phyloP scores from a whole-genome alignment of 225 moss, liverwort and hornwort species.

The Neckera pumila region DNA sequence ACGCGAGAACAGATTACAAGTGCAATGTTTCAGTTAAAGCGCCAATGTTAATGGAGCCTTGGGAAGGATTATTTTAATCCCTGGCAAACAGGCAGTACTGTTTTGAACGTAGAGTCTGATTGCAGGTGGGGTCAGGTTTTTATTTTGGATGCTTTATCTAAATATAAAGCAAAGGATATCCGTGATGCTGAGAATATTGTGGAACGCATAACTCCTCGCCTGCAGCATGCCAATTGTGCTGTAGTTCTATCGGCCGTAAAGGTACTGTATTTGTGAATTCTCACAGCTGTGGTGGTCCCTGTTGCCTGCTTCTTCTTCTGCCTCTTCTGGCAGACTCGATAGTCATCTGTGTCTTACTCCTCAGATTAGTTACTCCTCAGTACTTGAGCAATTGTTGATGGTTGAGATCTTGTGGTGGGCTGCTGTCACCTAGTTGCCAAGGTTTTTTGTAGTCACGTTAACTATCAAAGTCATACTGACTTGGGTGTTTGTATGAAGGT shows the following conservation, averaged over 20 bases:
- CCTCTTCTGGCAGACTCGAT: not conserved
- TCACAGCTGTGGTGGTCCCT: not conserved
- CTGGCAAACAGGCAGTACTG: not conserved
- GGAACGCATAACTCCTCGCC: conserved; percentile 91
- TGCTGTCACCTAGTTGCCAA: not conserved
- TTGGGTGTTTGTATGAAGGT: conserved; percentile 38
- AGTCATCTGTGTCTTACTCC: not conserved
- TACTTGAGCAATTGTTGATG: not conserved
- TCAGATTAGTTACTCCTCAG: not conserved
- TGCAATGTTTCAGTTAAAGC: not conserved
- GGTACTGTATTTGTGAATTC: conserved; percentile 21
- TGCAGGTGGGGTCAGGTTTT: conserved; percentile 99
- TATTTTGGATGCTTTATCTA: conserved; percentile 89
- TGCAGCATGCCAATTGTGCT: conserved; percentile 99
- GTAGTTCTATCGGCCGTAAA: conserved; percentile 95
- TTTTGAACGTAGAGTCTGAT: not conserved
- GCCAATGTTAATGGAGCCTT: not conserved
- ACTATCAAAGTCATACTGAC: not conserved
- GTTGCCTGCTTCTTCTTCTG: not conserved
- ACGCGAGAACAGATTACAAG: not conserved
- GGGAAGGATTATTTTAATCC: not conserved
- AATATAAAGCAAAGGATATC: conserved; percentile 95
- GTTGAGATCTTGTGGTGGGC: not conserved
- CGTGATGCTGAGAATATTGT: conserved; percentile 99
- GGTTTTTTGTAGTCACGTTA: not conserved